Base-by-base conservation (phyloP, 2,329 filamentous ascomycete species). In the Botrytis fabae region DNA sequence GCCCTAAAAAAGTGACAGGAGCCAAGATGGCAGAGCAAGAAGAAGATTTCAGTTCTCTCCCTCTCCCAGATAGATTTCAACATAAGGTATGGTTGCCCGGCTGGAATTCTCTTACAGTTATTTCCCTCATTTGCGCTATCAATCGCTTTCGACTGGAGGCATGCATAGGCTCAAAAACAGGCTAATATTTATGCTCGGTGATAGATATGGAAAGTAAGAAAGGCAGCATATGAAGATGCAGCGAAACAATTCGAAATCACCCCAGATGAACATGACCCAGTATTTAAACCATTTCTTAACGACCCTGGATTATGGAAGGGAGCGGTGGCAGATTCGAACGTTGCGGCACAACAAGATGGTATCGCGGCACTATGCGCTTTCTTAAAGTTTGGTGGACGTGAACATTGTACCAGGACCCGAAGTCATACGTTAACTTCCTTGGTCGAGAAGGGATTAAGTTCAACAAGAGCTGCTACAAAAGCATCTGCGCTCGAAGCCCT, bases 171-270 rank as follows among this genome's bases (percentile, higher is more conserved):
- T 81, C 76, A 51, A 38, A 61, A 68, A 71, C 60, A 40, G 62
- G 71, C 77, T 81, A 76, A 81, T 75, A 71, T 62, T 77, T 75
- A 42, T 57, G 22, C 70, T 32, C 66, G 35, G 54, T 60, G 79
- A 25, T 60, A 93, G 92, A 89, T 93, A 80, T 99, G 96, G 96
- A 99, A 99, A 87, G 95, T 97, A 60, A 90, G 96, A 80, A 99
- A 99, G 84, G 90, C 90, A 80, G 96, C 91, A 70, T 99, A 98
- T 81, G 96, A 99, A 86, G 94, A 96, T 77, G 95, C 94, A 32
- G 89, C 92, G 59, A 95, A 96, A 82, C 89, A 91, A 77, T 98
- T 99, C 82, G 91, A 94, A 81, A 86, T 89, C 73, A 94, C 95
- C 9, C 91, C 93, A 75, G 92, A 95, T 83, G 95, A 98, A 81